A percentile compares a stretch with the other conserved stretches of the same genome.
These are phyloP conservation scores for Beauveria sp. DNA, from an alignment of 2,329 filamentous ascomycete species.

Conservation along the genomic window DNA sequence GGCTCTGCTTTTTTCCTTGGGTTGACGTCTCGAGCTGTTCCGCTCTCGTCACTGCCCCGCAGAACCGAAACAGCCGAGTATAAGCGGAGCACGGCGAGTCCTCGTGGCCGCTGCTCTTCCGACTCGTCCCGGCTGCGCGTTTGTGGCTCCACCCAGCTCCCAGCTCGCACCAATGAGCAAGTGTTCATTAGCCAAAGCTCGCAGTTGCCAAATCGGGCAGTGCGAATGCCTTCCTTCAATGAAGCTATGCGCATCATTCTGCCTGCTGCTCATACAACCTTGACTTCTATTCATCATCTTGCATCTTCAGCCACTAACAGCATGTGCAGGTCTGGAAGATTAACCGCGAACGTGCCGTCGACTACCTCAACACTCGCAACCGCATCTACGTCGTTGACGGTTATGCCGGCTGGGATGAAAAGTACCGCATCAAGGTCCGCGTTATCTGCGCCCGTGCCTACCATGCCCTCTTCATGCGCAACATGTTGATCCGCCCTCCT, in stretches of 20 bases:
- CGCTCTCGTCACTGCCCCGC: constrained; percentile 10
- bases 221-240: neutral
- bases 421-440: constrained; percentile 94
- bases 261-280: neutral
- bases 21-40: neutral
- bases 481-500: constrained; percentile 96
- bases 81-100: constrained; percentile 11
- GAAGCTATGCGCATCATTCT: neutral
- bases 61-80: constrained; percentile 12
- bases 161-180: constrained; percentile 1
- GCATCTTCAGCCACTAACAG: constrained; percentile 20
- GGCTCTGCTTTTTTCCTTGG: neutral
- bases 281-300: no score
- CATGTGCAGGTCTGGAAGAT: constrained; percentile 86
- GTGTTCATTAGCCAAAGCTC: constrained; percentile 5
- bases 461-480: constrained; percentile 99
- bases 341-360: constrained; percentile 96
- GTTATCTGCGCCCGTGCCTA: constrained; percentile 98
- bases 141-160: neutral
- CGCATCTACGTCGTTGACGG: constrained; percentile 98
- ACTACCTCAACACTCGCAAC: constrained; percentile 98
- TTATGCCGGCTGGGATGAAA: constrained; percentile 96
- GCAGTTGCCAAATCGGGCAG: constrained; percentile 2
- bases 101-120: constrained; percentile 11
- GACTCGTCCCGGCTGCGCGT: constrained; percentile 8